Conservation (phyloP, 768 basidiomycete genomes). For the Tulasnella sp. region DNA sequence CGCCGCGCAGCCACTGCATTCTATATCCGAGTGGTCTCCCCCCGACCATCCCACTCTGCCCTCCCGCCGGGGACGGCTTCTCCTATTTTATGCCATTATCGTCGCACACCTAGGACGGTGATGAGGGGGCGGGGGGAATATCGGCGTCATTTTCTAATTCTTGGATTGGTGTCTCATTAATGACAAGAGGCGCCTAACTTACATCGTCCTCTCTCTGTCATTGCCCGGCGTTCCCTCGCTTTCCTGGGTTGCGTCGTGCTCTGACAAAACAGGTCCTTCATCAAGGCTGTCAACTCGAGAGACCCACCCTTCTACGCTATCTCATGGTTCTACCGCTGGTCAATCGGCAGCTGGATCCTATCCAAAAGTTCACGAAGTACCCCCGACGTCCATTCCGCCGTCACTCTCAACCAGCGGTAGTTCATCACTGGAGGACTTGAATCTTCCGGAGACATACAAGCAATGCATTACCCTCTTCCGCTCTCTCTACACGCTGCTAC, state of each 20-base stretch:
- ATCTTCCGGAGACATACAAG: conserved; percentile 77
- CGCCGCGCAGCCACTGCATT: not conserved
- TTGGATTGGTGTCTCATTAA: not conserved
- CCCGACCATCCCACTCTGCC: not conserved
- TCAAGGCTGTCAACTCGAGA: not conserved
- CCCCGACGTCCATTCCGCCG: conserved; percentile 33
- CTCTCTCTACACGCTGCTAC: conserved; percentile 66
- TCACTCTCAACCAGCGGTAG: conserved; percentile 33
- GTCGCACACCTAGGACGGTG: not conserved
- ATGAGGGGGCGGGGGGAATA: not conserved
- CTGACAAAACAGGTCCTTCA: conserved; percentile 8
- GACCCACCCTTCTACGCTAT: conserved; percentile 8
- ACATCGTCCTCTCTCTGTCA: not conserved
- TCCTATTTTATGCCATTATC: not conserved
- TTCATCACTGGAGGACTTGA: conserved; percentile 45
- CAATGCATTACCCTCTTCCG: conserved; percentile 79
- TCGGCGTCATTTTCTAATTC: not conserved
- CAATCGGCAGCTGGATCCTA: not conserved
- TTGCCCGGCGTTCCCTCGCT: not conserved
- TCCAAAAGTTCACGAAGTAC: not conserved
- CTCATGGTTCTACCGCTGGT: not conserved
- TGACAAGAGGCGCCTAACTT: not conserved
- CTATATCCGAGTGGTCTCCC: not conserved
- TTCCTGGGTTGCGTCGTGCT: not conserved
- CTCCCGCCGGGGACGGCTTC: not conserved